A percentile compares a stretch with the other conserved stretches of the same genome.
These are phyloP conservation scores for Albatrellus ellisii DNA, from an alignment of 768 basidiomycete species.

Conservation along the genomic window DNA sequence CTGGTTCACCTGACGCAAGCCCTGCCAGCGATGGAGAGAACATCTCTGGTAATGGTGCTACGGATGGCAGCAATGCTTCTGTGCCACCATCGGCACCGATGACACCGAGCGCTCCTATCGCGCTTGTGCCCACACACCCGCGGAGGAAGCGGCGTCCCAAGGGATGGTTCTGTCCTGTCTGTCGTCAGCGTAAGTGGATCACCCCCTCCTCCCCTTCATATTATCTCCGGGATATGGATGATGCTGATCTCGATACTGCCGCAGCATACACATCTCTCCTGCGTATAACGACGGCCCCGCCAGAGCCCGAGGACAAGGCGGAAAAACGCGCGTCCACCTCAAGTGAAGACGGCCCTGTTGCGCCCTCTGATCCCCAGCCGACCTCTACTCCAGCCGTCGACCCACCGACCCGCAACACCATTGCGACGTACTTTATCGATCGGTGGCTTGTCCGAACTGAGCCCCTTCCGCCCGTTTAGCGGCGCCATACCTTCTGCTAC, in stretches of 20 bases:
- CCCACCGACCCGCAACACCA: too few species aligned
- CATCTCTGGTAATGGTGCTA: conserved; percentile 10
- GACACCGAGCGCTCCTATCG: conserved; percentile 7
- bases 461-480: too few species aligned
- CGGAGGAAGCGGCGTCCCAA: conserved; percentile 88
- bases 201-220: not conserved
- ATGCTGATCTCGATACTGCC: too few species aligned
- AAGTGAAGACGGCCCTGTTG: too few species aligned
- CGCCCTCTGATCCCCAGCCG: too few species aligned
- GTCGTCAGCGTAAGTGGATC: conserved; percentile 70
- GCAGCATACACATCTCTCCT: conserved; percentile 33
- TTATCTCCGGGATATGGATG: not conserved
- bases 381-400: too few species aligned
- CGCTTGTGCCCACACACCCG: conserved; percentile 22
- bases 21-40: conserved; percentile 4
- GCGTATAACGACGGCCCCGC: conserved; percentile 25
- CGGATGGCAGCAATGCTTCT: conserved; percentile 10
- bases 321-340: conserved; percentile 14
- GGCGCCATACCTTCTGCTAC: too few species aligned
- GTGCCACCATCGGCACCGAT: conserved; percentile 9
- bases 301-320: conserved; percentile 10
- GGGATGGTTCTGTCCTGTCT: conserved; percentile 96
- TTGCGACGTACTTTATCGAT: too few species aligned
- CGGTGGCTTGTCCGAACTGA: too few species aligned
- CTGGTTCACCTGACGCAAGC: not conserved